Evolutionary conservation across 2,329 filamentous ascomycete species (phyloP).

Genomic region (Bipolaris oryzae): DNA sequence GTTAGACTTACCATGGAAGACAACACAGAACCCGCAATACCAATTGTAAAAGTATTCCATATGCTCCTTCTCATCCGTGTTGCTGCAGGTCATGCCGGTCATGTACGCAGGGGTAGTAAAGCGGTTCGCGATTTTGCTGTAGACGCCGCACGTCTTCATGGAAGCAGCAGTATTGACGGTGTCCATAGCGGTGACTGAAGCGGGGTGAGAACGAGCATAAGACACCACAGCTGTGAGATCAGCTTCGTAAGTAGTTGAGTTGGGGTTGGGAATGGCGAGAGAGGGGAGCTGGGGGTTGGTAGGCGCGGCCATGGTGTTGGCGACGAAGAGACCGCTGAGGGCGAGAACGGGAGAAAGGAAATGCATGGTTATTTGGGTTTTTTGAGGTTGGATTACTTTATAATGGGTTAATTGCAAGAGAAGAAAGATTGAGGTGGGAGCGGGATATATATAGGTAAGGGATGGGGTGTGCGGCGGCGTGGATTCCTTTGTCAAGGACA

Average conservation of each 20-base stretch:
- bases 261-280: neutral
- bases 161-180: neutral
- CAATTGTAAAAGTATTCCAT: neutral
- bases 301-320: neutral
- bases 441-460: neutral
- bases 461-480: neutral
- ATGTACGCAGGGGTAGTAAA: neutral
- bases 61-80: neutral
- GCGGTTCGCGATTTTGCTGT: neutral
- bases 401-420: neutral
- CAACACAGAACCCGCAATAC: neutral
- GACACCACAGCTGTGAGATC: neutral
- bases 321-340: neutral
- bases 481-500: neutral
- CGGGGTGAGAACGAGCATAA: neutral
- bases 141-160: neutral
- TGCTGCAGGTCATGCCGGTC: neutral
- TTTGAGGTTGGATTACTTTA: neutral
- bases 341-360: neutral
- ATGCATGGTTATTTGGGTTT: neutral
- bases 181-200: neutral
- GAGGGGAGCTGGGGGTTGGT: neutral
- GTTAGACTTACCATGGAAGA: neutral
- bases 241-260: neutral
- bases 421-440: neutral